Conservation (phyloP, 2,329 filamentous ascomycete genomes). For the Neophaeococcomyces aloes region DNA sequence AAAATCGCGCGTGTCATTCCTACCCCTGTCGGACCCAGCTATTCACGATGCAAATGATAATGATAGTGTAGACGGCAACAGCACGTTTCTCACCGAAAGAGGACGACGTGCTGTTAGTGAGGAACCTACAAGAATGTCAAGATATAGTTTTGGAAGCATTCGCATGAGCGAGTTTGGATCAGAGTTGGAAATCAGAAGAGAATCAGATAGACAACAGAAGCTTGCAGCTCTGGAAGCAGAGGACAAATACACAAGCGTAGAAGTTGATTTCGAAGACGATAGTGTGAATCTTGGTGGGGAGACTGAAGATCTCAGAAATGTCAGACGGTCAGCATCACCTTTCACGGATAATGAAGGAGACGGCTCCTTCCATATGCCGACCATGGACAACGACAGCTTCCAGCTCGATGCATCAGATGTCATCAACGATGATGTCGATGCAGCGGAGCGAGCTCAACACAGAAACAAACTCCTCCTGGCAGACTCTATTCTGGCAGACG, state of each 20-base stretch:
- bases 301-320: slow-evolving; percentile 12
- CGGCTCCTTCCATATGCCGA: slow-evolving; percentile 29
- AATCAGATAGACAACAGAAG: slow-evolving; percentile 10
- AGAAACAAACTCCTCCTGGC: neutral
- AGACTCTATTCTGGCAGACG: neutral
- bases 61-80: slow-evolving; percentile 21
- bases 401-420: slow-evolving; percentile 12
- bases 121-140: slow-evolving; percentile 30
- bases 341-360: slow-evolving; percentile 23
- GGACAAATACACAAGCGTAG: slow-evolving; percentile 31
- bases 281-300: slow-evolving; percentile 24
- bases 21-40: slow-evolving; percentile 31
- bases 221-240: slow-evolving; percentile 27
- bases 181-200: slow-evolving; percentile 26
- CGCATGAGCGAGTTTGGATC: slow-evolving; percentile 42
- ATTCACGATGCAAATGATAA: slow-evolving; percentile 23
- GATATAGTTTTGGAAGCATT: slow-evolving; percentile 33
- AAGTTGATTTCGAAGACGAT: slow-evolving; percentile 28
- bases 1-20: neutral
- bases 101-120: slow-evolving; percentile 32
- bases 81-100: slow-evolving; percentile 29
- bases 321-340: slow-evolving; percentile 12
- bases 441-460: neutral
- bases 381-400: slow-evolving; percentile 21
- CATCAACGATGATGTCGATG: neutral